These are phyloP conservation scores for Nakazawaea pomicola DNA, from an alignment of 805 yeast genomes.

Conservation along the genomic window DNA sequence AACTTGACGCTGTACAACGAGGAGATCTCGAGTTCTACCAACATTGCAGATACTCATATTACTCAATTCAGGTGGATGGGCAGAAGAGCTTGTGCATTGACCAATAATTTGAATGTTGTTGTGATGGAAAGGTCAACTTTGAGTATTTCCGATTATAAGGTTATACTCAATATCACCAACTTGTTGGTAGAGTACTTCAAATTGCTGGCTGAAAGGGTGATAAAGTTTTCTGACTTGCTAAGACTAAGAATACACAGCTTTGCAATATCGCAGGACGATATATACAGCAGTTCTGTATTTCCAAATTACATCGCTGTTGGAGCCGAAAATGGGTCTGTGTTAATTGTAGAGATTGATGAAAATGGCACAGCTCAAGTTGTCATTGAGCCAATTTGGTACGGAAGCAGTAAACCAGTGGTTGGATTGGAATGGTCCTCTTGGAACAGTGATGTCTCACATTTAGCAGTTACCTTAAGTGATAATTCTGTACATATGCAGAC, in stretches of 20 bases:
- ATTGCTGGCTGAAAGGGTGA: conserved; percentile 14
- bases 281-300: background rate
- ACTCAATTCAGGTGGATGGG: conserved; percentile 3
- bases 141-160: conserved; percentile 16
- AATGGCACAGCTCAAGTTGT: background rate
- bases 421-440: conserved; percentile 13
- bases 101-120: conserved; percentile 17
- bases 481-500: conserved; percentile 1
- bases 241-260: conserved; percentile 21
- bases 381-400: background rate
- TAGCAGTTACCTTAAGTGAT: conserved; percentile 1
- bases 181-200: conserved; percentile 10
- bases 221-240: conserved; percentile 14
- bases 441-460: conserved; percentile 2
- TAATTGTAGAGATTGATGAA: conserved; percentile 1
- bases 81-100: conserved; percentile 14
- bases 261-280: conserved; percentile 14
- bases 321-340: conserved; percentile 6
- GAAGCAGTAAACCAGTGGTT: background rate
- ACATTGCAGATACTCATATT: conserved; percentile 4
- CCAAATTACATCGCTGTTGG: conserved; percentile 6
- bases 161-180: conserved; percentile 15
- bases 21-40: conserved; percentile 1
- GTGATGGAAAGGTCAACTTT: conserved; percentile 13
- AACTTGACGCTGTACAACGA: conserved; percentile 11